Evolutionary conservation across 2,329 filamentous ascomycete genomes (phyloP), one percentile per base, ranked within the genome.

Genomic region (Microcyclospora tardicrescens): DNA sequence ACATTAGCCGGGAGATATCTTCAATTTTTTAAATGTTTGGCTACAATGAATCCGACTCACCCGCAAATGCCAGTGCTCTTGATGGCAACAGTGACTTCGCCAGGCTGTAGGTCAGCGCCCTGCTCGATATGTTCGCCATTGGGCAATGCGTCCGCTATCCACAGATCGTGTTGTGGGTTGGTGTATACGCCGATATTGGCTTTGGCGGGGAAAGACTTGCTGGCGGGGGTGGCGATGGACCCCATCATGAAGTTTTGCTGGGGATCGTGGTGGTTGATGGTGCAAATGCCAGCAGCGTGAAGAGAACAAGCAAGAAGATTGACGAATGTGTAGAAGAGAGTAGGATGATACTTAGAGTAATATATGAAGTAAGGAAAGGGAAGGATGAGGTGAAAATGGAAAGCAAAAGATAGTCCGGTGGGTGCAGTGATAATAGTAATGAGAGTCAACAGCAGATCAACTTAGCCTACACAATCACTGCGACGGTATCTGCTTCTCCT

Each of bases 21-120:
- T 24, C 4, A 10, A 11, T 16, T 36, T 12, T 42, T 34, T 31
- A 32, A 4, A n/a, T 13, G 19, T 24, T 5, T 24, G 5, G 19
- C 5, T 24, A 24, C 5, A 24, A 13, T 36, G 24, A 4, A 16
- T 16, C 33, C 35, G 28, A 56, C 68, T 57, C 69, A 91, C 76
- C 89, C 89, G 70, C 91, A 96, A 55, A 96, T 96, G 41, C 91
- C 91, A 6, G 89, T 95, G 64, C 84, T 93, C 64, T 89, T 84
- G 61, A 96, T 77, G 39, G 84, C 84, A 45, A 96, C 63, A 16
- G 84, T 86, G 35, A 95, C 85, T 64, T 95, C 82, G 37, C 87
- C 89, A 16, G 74, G 71, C 63, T 82, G 79, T 53, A 95, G 67
- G 36, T 70, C 72, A 38, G 77, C 81, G 27, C 73, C 73, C 47